Base-by-base conservation (phyloP, 2,329 filamentous ascomycete species). In the Sporothrix globosa region DNA sequence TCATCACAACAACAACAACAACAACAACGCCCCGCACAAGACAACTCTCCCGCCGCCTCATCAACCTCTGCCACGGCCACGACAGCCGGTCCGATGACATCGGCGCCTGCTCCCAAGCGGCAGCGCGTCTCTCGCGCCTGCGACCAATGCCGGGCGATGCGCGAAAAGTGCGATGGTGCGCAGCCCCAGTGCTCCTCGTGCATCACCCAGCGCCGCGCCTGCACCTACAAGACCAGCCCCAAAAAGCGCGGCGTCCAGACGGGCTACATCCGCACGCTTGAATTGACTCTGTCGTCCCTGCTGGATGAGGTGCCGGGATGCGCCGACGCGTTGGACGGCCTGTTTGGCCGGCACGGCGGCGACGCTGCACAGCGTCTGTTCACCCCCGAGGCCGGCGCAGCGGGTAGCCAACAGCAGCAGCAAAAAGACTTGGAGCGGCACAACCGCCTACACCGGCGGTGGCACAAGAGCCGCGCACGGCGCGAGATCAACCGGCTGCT, bases 211-310 rank as follows among this genome's bases (percentile, higher is more conserved):
- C 87, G 85, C 69, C 84, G 91, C 65, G 78, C 83, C 46, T 94
- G 92, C 78, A 89, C 89, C 19, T 94, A 93, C 77, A 88, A 90
- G 72, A 85, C 90, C 69, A 88, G 88, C 69, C 88, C 90, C 9
- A 92, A 92, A 79, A 93, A 93, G 78, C 85, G 91, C 73, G 91
- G 92, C 4, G 87, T 94, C 13, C 91, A 91, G 75, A 91, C 91
- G n/a, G 91, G 92, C 19, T 93, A 93, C 76, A 90, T 94, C 69
- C 86, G 91, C 46, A 90, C 90, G 0, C 82, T 94, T 21, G 91
- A 94, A 78, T 79, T 91, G 56, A 85, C 89, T 11, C 83, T 91
- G 69, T 89, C 88, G 14, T 88, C 88, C 82, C 80, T 91, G 0
- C 90, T 92, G 72, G 84, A 87, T 71, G 85, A 86, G 69, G 84